A percentile compares a stretch with the other conserved stretches of the same genome.
phyloP scores from a whole-genome alignment of 305 asterid species.

The Fraxinus platypoda region DNA sequence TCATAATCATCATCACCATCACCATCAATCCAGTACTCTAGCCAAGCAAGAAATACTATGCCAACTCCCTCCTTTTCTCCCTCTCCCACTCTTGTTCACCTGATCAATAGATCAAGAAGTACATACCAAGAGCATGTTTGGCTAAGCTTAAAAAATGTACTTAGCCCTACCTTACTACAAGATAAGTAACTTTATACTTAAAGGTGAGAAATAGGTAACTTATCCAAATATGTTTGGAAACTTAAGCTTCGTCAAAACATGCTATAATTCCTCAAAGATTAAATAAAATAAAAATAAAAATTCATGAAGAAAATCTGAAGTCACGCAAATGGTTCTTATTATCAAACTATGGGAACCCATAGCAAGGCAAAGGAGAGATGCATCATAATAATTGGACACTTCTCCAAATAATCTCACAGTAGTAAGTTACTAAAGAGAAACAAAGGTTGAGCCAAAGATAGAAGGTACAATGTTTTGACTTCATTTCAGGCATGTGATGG shows the following conservation, averaged over 20 bases:
- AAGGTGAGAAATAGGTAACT: neutral
- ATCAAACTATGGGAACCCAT: constrained; percentile 3
- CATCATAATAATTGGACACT: neutral
- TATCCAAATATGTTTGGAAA: neutral
- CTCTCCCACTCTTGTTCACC: neutral
- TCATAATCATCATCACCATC: neutral
- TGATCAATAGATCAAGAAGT: neutral
- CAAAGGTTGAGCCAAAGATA: neutral
- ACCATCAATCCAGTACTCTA: neutral
- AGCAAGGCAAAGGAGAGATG: constrained; percentile 3
- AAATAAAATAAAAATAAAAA: neutral
- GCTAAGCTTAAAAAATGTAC: neutral
- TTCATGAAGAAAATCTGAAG: neutral
- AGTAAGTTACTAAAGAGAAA: neutral
- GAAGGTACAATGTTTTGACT: neutral
- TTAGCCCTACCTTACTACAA: neutral
- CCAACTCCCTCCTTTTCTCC: neutral
- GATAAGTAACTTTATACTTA: neutral
- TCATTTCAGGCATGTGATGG: constrained; percentile 1
- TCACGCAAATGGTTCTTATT: neutral
- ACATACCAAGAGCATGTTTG: neutral
- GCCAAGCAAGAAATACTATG: neutral
- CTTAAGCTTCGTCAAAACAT: neutral
- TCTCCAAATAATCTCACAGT: neutral
- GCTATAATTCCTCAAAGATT: neutral